These are phyloP conservation scores for Russula abietina DNA, from an alignment of 768 basidiomycete genomes.

Conservation along the genomic window DNA sequence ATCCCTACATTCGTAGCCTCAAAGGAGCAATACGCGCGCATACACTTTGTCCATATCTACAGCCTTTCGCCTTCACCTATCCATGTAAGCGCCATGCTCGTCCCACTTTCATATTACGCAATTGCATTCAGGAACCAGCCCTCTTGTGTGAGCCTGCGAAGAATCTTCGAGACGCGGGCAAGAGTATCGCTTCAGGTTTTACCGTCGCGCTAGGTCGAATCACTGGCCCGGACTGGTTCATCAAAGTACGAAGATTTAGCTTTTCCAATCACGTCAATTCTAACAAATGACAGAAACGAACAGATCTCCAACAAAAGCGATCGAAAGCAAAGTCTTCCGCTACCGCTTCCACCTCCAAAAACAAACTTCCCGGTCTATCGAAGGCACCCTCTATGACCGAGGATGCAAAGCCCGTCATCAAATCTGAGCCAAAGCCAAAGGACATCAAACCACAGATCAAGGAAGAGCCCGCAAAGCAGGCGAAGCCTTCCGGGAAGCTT, in stretches of 20 bases:
- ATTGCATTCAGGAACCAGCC: slow-evolving; percentile 39
- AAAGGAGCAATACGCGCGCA: slow-evolving; percentile 44
- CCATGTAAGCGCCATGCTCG: slow-evolving; percentile 38
- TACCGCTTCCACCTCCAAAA: slow-evolving; percentile 19
- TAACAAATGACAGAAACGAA: slow-evolving; percentile 4
- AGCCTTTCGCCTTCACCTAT: slow-evolving; percentile 62
- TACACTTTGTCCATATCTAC: slow-evolving; percentile 62
- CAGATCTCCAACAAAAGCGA: not conserved
- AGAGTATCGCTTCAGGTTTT: not conserved
- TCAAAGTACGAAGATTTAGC: slow-evolving; percentile 12
- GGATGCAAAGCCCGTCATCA: slow-evolving; percentile 25
- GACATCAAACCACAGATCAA: slow-evolving; percentile 29
- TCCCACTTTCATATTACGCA: not conserved
- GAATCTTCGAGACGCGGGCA: slow-evolving; percentile 16
- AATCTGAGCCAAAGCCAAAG: slow-evolving; percentile 27
- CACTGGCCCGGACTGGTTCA: slow-evolving; percentile 8
- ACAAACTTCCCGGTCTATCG: slow-evolving; percentile 16
- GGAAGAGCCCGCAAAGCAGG: slow-evolving; percentile 28
- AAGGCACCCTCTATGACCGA: slow-evolving; percentile 13
- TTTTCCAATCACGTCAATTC: not conserved
- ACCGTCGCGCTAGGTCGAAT: slow-evolving; percentile 17
- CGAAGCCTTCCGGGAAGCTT: slow-evolving; percentile 43
- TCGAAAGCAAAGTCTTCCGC: slow-evolving; percentile 7
- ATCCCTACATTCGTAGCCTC: slow-evolving; percentile 38
- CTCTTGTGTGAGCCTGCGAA: slow-evolving; percentile 31